Evolutionary conservation across 2,329 filamentous ascomycete genomes (phyloP), one percentile per base, ranked within the genome.

Genomic region (Alternaria alternata): DNA sequence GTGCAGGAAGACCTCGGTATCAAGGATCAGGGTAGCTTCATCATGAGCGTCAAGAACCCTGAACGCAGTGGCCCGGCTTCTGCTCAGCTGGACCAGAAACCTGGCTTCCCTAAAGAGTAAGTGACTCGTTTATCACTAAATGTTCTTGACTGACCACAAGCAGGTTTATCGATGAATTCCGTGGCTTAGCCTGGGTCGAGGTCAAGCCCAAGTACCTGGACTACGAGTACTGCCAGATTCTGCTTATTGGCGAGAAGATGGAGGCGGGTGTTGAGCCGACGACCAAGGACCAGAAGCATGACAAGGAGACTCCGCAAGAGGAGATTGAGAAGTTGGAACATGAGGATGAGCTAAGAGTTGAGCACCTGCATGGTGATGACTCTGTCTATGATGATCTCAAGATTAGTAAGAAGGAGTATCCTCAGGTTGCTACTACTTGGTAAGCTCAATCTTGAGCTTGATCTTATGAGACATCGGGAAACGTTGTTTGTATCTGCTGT

Each of bases 21-120:
- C 7, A 83, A 85, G 39, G 79, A 87, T 32, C 87, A 89, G 66
- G 93, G 91, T 1, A 92, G 90, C 75, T 96, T 93, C 77, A 85
- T 94, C 53, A 78, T 94, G 53, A 92, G 89, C 66, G 88, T 91
- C 30, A 93, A 93, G 80, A 97, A 96, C 68, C 93, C 93, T 0
- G 83, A 89, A 57, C 87, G 85, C 36, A 84, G 88, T 3, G 87
- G 88, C 0, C 91, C 92, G 0, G 82, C 85, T 3, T 86, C 86
- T 61, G 86, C 88, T 1, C 83, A 82, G 46, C 80, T 96, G 1
- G 87, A 88, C 0, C 81, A 91, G 61, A 83, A 81, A 0, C 87
- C 93, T 0, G 86, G 90, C 3, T 96, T 89, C 76, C 87, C 92
- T 0, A 82, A 91, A 62, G 85, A 91, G 84, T 91, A 78, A 79